Evolutionary conservation across 2,329 filamentous ascomycete species (phyloP).

Genomic region (Teratosphaeria nubilosa): DNA sequence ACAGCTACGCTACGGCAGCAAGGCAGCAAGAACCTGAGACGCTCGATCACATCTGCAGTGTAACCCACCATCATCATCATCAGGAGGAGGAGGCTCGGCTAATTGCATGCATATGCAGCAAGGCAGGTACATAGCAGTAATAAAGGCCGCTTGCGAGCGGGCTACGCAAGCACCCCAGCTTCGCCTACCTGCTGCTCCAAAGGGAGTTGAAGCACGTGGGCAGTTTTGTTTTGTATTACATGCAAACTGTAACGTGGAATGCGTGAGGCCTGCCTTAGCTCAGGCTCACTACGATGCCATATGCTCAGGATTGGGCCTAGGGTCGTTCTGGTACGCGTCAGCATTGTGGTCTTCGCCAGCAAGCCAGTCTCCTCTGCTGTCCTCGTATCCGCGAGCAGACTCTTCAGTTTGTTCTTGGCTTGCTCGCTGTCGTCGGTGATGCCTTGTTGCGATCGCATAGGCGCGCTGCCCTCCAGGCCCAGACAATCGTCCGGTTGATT

Average conservation of each 20-base stretch:
- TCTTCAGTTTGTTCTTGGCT: slow-evolving; percentile 2
- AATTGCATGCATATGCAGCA: neutral
- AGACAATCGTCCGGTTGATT: neutral
- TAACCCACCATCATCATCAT: neutral
- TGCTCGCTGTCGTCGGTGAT: slow-evolving; percentile 4
- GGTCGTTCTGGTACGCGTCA: neutral
- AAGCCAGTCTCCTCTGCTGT: neutral
- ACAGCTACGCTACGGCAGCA: too few relatives aligned
- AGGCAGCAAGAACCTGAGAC: neutral
- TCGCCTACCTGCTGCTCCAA: neutral
- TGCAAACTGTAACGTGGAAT: neutral
- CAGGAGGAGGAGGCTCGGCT: neutral
- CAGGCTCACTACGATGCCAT: slow-evolving; percentile 1
- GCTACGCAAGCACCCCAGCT: neutral
- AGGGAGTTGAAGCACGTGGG: neutral
- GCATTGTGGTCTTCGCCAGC: neutral
- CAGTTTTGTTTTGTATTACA: neutral
- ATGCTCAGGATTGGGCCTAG: neutral
- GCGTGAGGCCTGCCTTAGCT: neutral
- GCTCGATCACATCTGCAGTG: neutral
- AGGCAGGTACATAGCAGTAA: neutral
- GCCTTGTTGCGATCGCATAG: slow-evolving; percentile 1
- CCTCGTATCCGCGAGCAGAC: neutral
- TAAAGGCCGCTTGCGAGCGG: neutral
- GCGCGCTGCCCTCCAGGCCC: slow-evolving; percentile 2